Evolutionary conservation across 2,329 filamentous ascomycete species (phyloP), one percentile per base, ranked within the genome.

Genomic region (Aspergillus chevalieri): DNA sequence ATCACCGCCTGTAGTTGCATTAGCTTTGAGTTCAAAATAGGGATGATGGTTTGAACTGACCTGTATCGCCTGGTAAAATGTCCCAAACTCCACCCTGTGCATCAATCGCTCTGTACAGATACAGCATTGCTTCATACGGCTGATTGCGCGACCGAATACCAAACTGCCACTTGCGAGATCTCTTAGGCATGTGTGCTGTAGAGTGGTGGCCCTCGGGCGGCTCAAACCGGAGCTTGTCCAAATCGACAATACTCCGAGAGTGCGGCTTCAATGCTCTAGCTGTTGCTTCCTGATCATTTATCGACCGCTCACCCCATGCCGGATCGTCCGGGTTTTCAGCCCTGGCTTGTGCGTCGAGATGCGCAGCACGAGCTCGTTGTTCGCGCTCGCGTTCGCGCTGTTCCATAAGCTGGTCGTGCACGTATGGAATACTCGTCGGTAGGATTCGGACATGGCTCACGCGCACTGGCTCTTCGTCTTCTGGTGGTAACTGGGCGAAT

Each of bases 131-230:
- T 68, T 98, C 93, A 61, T 91, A 89, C 0, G 93, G 93, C 49
- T 89, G 87, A 63, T 97, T 98, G 44, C 93, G 84, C 43, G 89
- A 95, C 34, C 93, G 83, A 53, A 98, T 98, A 49, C 93, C 93
- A 65, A 98, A 98, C 67, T 98, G 93, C 93, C 93, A 98, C 57
- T 92, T 89, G 14, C 91, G 88, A 1, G 87, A 87, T 48, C 58
- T 64, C 63, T 88, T 90, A 4, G 78, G 72, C 67, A 69, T 70
- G 43, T 68, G 62, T 6, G 66, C 54, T 3, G 67, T 61, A 10
- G 22, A 22, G 8, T 65, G 61, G 26, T 79, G 75, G 6, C 68
- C 74, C 58, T 78, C 79, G 4, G 76, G 81, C 43, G 76, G 78
- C 72, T 80, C 64, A 64, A 80, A 49, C 69, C 78, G 63, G 80